Percentiles rank a stretch among this genome's conserved stretches.
These are phyloP conservation scores for Digitaria exilis DNA, from an alignment of 202 grass and related monocot species.

Conservation along the genomic window DNA sequence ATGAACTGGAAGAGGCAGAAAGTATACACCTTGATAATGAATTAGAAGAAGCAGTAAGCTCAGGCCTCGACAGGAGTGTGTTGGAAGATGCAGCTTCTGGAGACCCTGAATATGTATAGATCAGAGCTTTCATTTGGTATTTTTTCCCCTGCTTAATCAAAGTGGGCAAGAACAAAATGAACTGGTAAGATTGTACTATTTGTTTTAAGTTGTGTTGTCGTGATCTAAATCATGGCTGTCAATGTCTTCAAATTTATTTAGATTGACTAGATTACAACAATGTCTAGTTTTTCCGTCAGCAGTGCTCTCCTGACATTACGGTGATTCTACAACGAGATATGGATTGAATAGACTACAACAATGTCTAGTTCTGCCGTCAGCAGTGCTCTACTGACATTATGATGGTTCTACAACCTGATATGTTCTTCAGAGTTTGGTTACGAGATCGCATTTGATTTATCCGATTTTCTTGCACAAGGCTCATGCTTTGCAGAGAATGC, in stretches of 20 bases:
- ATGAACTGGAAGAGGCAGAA: conserved; percentile 33
- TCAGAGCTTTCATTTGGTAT: conserved; percentile 18
- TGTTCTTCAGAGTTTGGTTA: background rate
- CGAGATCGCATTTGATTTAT: background rate
- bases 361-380: background rate
- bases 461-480: background rate
- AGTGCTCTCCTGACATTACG: too few relatives aligned
- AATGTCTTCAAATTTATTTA: background rate
- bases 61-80: conserved; percentile 39
- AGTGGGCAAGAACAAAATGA: conserved; percentile 12
- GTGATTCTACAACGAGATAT: background rate
- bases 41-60: conserved; percentile 38
- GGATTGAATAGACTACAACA: background rate
- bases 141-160: conserved; percentile 17
- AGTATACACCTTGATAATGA: conserved; percentile 21
- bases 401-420: background rate
- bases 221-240: background rate
- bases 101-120: conserved; percentile 48
- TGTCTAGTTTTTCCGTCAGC: too few relatives aligned
- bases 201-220: background rate
- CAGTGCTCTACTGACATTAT: background rate
- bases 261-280: too few relatives aligned
- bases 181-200: background rate
- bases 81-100: conserved; percentile 44
- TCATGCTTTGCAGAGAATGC: background rate